These are phyloP conservation scores for Sclerotinia nivalis DNA, from an alignment of 2,329 filamentous ascomycete species.

Conservation along the genomic window DNA sequence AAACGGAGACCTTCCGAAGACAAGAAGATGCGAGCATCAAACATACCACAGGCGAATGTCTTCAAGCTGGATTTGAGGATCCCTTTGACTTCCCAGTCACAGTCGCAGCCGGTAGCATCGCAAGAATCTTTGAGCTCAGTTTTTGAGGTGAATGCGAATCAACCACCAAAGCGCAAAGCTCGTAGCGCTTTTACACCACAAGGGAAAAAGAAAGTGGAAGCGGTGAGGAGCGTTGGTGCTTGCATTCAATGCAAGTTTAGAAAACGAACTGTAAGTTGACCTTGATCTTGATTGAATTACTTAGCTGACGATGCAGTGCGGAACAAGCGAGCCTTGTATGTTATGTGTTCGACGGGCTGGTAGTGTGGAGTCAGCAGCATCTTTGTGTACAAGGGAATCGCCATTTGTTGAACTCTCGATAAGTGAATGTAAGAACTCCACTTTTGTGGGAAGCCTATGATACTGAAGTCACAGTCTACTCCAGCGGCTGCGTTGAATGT, in stretches of 20 bases:
- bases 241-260: conserved; percentile 39
- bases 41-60: background rate
- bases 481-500: background rate
- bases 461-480: conserved; percentile 2
- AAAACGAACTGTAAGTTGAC: conserved; percentile 35
- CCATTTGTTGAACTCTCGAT: conserved; percentile 25
- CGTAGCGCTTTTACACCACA: conserved; percentile 22
- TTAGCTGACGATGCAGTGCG: conserved; percentile 20
- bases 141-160: conserved; percentile 21
- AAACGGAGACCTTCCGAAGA: background rate
- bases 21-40: background rate
- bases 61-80: conserved; percentile 17
- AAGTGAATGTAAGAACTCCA: conserved; percentile 18
- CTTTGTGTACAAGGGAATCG: conserved; percentile 22
- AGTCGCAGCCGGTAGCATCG: conserved; percentile 4
- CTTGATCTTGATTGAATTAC: background rate
- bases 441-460: background rate
- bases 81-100: background rate
- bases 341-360: conserved; percentile 19
- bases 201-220: conserved; percentile 26
- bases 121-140: conserved; percentile 22
- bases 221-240: conserved; percentile 37
- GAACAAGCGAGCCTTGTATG: conserved; percentile 18
- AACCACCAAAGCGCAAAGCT: conserved; percentile 18
- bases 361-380: conserved; percentile 8